Conservation (phyloP, 2,329 filamentous ascomycete genomes). For the Colletotrichum sojae region DNA sequence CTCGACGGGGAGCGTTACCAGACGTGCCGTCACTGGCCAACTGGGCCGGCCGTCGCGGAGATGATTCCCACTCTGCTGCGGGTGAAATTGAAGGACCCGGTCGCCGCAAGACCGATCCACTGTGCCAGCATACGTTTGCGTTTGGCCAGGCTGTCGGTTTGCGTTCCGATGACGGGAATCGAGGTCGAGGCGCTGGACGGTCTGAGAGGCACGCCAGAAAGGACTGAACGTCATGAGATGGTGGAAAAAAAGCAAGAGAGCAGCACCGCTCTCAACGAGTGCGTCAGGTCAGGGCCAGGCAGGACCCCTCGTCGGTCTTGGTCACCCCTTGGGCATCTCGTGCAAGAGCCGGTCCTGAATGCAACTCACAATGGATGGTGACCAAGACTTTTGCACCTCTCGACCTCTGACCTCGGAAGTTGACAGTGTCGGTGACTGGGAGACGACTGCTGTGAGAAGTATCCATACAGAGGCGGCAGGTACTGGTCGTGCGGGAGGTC, state of each 20-base stretch:
- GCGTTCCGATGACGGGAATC: slow-evolving; percentile 34
- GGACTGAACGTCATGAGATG: slow-evolving; percentile 28
- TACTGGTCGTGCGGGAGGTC: no score
- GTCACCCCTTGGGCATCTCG: background rate
- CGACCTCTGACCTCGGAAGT: background rate
- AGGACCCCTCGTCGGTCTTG: background rate
- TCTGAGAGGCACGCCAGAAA: slow-evolving; percentile 2
- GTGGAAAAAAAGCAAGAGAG: slow-evolving; percentile 23
- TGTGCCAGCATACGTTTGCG: slow-evolving; percentile 8
- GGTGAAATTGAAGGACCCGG: slow-evolving; percentile 37
- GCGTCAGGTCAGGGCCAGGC: slow-evolving; percentile 15
- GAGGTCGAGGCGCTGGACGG: background rate
- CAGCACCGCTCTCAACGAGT: slow-evolving; percentile 6
- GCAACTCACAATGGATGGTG: slow-evolving; percentile 8
- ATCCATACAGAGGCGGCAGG: no score
- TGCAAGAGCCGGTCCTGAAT: slow-evolving; percentile 25
- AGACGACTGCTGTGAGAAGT: no score
- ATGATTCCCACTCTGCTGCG: slow-evolving; percentile 31
- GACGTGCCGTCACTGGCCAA: background rate
- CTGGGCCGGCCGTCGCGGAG: slow-evolving; percentile 28
- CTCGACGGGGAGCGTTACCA: slow-evolving; percentile 2
- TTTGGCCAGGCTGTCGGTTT: slow-evolving; percentile 30
- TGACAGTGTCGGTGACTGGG: no score
- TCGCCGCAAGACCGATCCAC: slow-evolving; percentile 30
- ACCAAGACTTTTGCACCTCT: slow-evolving; percentile 9